Base-by-base conservation (phyloP, 2,329 filamentous ascomycete species). In the Botryotinia convoluta region DNA sequence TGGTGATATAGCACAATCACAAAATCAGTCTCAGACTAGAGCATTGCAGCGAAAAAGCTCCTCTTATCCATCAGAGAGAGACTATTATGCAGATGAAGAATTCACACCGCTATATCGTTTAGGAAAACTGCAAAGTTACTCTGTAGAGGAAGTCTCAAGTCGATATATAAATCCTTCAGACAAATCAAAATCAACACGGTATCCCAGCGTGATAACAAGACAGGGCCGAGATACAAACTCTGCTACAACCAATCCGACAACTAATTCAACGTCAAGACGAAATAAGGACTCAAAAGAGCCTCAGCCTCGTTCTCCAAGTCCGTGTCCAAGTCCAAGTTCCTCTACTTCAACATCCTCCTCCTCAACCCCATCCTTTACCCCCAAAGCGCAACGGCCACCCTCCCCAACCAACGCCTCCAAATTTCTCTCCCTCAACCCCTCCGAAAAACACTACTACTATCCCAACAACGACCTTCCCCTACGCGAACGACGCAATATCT, bases 381-480 rank as follows among this genome's bases (percentile, higher is more conserved):
- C 12, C 5, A n/a, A 22, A 57, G n/a, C 10, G 2, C 9, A 57
- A 5, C 26, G 1, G 4, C 10, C 8, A 29, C 9, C 16, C 4
- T 42, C 26, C 4, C 48, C 65, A 1, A 1, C n/a, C 12, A 29
- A 42, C 12, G 48, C 65, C 12, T 69, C 48, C 4, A 48, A 69
- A 42, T 6, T 69, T 3, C 37, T 69, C 48, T 69, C 65, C 48
- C 7, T 69, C 29, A 10, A 20, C 14, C 29, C 65, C 3, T 69
- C 65, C 4, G 65, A 69, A 32, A 57, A 8, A 44, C 65, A 57
- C 18, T 69, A 32, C 26, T 69, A 69, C 26, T 59, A 69, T 32
- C 29, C 65, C 65, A 37, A 42, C 10, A 16, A 54, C 16, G 48
- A 69, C 2, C n/a, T 69, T 10, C 65, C 65, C 29, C 14, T 69